Percentiles rank a stretch among this genome's conserved stretches.
Conservation (phyloP, 2,329 filamentous ascomycete species). For the Trichoderma sp. region DNA sequence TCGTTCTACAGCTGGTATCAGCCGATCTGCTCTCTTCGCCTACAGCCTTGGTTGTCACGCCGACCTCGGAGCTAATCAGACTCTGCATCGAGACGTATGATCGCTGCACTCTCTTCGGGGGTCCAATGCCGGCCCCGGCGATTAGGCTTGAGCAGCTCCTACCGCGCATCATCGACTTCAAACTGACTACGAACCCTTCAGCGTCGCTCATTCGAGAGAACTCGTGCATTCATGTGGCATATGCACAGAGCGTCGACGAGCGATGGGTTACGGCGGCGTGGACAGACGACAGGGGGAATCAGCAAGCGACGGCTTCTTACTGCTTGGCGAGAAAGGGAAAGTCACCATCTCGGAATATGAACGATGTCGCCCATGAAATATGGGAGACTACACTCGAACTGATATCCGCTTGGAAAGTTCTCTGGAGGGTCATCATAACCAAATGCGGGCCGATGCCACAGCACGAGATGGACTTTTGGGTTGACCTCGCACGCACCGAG, state of each 20-base stretch:
- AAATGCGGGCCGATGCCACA: constrained; percentile 70
- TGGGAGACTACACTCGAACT: constrained; percentile 79
- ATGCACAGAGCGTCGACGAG: constrained; percentile 73
- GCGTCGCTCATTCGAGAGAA: constrained; percentile 76
- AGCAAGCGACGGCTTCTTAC: constrained; percentile 74
- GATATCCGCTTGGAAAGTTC: constrained; percentile 68
- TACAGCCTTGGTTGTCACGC: constrained; percentile 63
- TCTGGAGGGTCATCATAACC: constrained; percentile 76
- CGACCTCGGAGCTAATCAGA: constrained; percentile 59
- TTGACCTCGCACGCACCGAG: constrained; percentile 55
- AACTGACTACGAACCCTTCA: constrained; percentile 67
- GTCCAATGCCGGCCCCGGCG: constrained; percentile 65
- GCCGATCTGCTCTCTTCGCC: constrained; percentile 67
- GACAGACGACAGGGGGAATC: constrained; percentile 75
- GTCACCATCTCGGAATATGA: constrained; percentile 54
- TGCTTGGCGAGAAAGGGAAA: constrained; percentile 65
- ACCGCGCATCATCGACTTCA: constrained; percentile 75
- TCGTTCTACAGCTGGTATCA: constrained; percentile 78
- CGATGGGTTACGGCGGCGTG: constrained; percentile 79
- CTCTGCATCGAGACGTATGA: constrained; percentile 78
- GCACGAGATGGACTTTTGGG: constrained; percentile 65
- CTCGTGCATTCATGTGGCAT: constrained; percentile 78
- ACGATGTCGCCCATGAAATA: constrained; percentile 71
- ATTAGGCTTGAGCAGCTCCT: constrained; percentile 71
- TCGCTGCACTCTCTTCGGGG: constrained; percentile 64